phyloP scores from a whole-genome alignment of 2,329 filamentous ascomycete genomes.

The Cordyceps cateniannulata region DNA sequence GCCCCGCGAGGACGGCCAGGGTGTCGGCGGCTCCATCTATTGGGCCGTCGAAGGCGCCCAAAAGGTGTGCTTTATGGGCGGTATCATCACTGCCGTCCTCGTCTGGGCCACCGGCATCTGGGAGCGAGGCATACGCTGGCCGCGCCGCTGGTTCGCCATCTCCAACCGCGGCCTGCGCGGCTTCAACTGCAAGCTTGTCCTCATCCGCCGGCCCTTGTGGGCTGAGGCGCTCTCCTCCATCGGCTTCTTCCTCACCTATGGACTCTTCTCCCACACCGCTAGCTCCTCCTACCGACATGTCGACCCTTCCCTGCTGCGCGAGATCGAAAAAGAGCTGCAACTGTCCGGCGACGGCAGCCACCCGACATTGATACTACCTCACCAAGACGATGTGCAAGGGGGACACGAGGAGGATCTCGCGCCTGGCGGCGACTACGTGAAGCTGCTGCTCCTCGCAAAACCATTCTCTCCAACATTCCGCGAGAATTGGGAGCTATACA shows the following conservation, averaged over 20 bases:
- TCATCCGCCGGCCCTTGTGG: slow-evolving; percentile 78
- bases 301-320: slow-evolving; percentile 55
- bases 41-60: slow-evolving; percentile 90
- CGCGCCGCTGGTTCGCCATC: slow-evolving; percentile 79
- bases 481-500: slow-evolving; percentile 94
- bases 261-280: slow-evolving; percentile 59
- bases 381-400: slow-evolving; percentile 53
- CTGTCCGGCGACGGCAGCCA: slow-evolving; percentile 35
- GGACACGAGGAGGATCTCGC: slow-evolving; percentile 86
- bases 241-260: slow-evolving; percentile 73
- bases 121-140: slow-evolving; percentile 93
- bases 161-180: slow-evolving; percentile 83
- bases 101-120: slow-evolving; percentile 96
- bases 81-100: slow-evolving; percentile 76
- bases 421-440: slow-evolving; percentile 84
- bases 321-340: slow-evolving; percentile 54
- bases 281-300: slow-evolving; percentile 71
- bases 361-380: slow-evolving; percentile 35
- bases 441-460: slow-evolving; percentile 84
- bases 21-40: slow-evolving; percentile 89
- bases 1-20: slow-evolving; percentile 90
- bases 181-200: slow-evolving; percentile 94
- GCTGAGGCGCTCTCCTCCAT: slow-evolving; percentile 67
- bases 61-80: slow-evolving; percentile 86
- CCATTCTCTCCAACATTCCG: slow-evolving; percentile 91